These are phyloP conservation scores for Zygosaccharomyces lentus DNA, from an alignment of 805 yeast species.

Conservation along the genomic window DNA sequence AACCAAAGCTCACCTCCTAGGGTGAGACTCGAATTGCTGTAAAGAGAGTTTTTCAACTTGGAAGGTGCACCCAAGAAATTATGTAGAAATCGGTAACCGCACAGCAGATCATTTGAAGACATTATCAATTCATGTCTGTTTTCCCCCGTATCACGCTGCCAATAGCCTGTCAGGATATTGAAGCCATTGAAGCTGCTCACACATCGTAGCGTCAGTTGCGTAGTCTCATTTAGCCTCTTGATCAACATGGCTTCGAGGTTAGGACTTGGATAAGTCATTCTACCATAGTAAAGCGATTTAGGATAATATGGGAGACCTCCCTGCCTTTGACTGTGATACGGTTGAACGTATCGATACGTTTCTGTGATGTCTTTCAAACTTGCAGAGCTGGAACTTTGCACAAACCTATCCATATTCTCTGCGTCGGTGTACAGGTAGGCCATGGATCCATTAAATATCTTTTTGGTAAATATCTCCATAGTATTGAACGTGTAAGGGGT, in stretches of 20 bases:
- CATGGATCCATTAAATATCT: constrained; percentile 70
- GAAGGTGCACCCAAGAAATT: constrained; percentile 46
- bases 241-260: constrained; percentile 84
- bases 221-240: constrained; percentile 50
- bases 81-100: constrained; percentile 78
- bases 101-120: constrained; percentile 75
- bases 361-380: constrained; percentile 64
- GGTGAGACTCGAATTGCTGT: constrained; percentile 62
- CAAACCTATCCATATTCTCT: constrained; percentile 46
- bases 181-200: constrained; percentile 62
- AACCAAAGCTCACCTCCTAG: constrained; percentile 88
- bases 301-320: constrained; percentile 9
- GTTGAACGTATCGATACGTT: constrained; percentile 60
- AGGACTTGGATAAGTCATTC: constrained; percentile 83
- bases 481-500: constrained; percentile 68
- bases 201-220: constrained; percentile 70
- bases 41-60: constrained; percentile 39
- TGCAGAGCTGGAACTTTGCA: constrained; percentile 45
- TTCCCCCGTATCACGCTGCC: constrained; percentile 62
- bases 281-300: constrained; percentile 65
- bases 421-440: constrained; percentile 72
- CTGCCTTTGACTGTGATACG: constrained; percentile 30
- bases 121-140: constrained; percentile 70
- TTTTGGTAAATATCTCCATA: constrained; percentile 58
- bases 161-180: constrained; percentile 59